Evolutionary conservation across 306 rosid genomes (phyloP), one percentile per base, ranked within the genome.

Genomic region (Glycyrrhiza uralensis): DNA sequence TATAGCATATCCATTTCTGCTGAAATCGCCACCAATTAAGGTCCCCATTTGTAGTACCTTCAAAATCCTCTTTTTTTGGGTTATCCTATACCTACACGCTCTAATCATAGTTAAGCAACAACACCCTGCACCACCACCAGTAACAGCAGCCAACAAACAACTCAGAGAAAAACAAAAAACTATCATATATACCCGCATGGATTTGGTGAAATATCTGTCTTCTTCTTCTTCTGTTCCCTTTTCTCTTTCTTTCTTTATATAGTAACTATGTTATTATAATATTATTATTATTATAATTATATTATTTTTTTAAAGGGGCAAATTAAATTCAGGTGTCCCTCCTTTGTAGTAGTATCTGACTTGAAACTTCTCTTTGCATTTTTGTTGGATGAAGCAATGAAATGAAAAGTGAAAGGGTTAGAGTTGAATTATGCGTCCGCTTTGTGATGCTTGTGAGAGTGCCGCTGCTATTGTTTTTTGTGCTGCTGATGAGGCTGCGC

Each of bases 401-500:
- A 83, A 35, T 35, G 41, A 35, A n/a, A 35, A 85, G 74, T 55
- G 55, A 65, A 36, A 79, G 56, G 49, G 22, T 38, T 52, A 28
- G 22, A 22, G 32, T 51, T 22, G 30, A 51, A 51, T 20, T 3
- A 92, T 92, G 97, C 93, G 98, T 77, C 88, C 93, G 66, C 87
- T 92, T 66, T 92, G 98, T 66, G 98, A 92, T 77, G 86, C 92
- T 49, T 92, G 98, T 77, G 96, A 89, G 84, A 85, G 89, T 69
- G 95, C 98, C 13, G 86, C 94, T 3, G 98, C 98, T 12, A 84
- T 88, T 52, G 82, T 92, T 28, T 92, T 92, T 81, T 92, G 98
- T 69, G 96, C 98, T 51, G 96, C 98, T 5, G 98, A 92, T 69
- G 96, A 92, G 71, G 98, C 98, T 17, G 90, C 98, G 13, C 98